A percentile compares a stretch with the other conserved stretches of the same genome.
phyloP scores from a whole-genome alignment of 768 basidiomycete species.

The Cystobasidiopsis lactophilus region DNA sequence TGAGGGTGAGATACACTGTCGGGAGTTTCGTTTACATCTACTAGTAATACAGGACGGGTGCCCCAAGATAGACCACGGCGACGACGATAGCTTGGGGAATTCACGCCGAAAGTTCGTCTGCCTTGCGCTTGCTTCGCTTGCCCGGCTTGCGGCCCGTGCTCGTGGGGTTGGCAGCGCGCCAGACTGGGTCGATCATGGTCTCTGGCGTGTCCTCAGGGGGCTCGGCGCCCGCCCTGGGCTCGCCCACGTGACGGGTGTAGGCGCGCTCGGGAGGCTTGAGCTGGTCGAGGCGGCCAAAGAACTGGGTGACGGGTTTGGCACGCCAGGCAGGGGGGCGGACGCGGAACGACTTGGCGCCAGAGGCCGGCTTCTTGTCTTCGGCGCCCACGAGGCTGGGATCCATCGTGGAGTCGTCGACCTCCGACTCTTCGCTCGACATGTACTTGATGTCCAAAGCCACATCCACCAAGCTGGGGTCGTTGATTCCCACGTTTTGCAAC shows the following conservation, averaged over 20 bases:
- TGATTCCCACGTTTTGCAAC: background rate
- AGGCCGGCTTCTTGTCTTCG: background rate
- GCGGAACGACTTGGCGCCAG: background rate
- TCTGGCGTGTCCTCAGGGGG: conserved; percentile 6
- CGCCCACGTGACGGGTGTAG: conserved; percentile 1
- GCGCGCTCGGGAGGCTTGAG: conserved; percentile 8
- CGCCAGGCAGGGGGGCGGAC: conserved; percentile 5
- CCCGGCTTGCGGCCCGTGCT: background rate
- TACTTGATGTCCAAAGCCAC: conserved; percentile 5
- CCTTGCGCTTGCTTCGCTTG: background rate
- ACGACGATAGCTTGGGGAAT: too few species aligned
- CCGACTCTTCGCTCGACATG: conserved; percentile 7
- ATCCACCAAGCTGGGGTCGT: background rate
- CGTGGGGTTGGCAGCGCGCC: background rate
- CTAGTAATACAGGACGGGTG: too few species aligned
- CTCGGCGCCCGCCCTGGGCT: background rate
- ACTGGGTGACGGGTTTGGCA: background rate
- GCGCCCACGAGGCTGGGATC: background rate
- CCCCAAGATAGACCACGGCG: too few species aligned
- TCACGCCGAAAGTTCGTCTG: too few species aligned
- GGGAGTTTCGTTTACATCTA: too few species aligned
- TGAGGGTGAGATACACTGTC: too few species aligned
- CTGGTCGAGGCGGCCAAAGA: conserved; percentile 1
- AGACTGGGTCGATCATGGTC: background rate
- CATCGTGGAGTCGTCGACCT: background rate